Base-by-base conservation (phyloP, 2,329 filamentous ascomycete species). In the Colletotrichum sp. region DNA sequence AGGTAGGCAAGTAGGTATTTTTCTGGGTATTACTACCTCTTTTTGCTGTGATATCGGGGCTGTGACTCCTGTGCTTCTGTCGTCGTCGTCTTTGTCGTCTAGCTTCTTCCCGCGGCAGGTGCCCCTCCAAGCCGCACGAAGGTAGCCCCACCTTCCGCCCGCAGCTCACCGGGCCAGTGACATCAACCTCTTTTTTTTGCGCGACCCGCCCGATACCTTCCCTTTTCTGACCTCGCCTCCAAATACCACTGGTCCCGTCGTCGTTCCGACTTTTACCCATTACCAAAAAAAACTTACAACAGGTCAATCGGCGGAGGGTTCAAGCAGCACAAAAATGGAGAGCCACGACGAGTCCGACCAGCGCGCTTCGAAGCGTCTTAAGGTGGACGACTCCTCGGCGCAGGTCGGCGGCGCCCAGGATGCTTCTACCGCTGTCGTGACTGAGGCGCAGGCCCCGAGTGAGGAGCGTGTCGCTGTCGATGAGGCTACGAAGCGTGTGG, bases 331-430 rank as follows among this genome's bases (percentile, higher is more conserved):
- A n/a, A 66, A 43, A 32, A 76, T 75, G 74, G 72, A 76, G 66
- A 71, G 66, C 32, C 34, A 71, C 30, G 68, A 78, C 21, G 71
- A 71, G 57, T 59, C 76, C 48, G 78, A 77, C 34, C 78, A 78
- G 67, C 78, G 78, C 57, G 76, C 78, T 57, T 75, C 78, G 59
- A 79, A 79, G 72, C 78, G 78, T 68, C 72, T 79, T 78, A 79
- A 79, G 75, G 66, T 76, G 63, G 73, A 77, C 72, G 77, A 59
- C 67, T 78, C 69, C 55, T 24, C 63, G 55, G 26, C 64, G 55
- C 66, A 67, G 28, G 36, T 52, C 34, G 68, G 43, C 36, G 36
- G 36, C 7, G 16, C 16, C n/a, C 43, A 52, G n/a, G 43, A 43
- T 24, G 59, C 60, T 10, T 18, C 36, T 16, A 16, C 24, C 14